Evolutionary conservation across 2,329 filamentous ascomycete species (phyloP).

Genomic region (Aspergillus latus): DNA sequence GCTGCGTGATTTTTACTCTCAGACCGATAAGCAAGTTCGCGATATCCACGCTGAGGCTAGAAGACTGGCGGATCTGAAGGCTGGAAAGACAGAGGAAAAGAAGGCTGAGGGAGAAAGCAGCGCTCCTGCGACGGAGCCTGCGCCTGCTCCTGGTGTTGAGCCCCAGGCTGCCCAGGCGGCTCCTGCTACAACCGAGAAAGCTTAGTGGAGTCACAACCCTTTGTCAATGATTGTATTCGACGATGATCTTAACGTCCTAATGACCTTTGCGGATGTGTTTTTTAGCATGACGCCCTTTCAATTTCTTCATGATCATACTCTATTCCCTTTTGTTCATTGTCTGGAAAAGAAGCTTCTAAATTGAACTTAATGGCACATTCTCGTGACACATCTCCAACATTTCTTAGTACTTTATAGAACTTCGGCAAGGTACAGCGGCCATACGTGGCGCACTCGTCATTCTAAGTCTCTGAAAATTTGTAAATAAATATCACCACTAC

Average conservation of each 20-base stretch:
- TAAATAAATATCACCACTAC: no score
- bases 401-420: no score
- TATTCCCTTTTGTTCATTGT: neutral
- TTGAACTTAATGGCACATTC: neutral
- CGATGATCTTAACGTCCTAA: neutral
- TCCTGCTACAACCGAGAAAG: constrained; percentile 31
- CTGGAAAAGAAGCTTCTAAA: neutral
- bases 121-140: constrained; percentile 11
- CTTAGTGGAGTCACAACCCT: constrained; percentile 17
- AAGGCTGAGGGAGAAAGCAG: constrained; percentile 13
- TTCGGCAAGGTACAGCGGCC: no score
- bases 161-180: constrained; percentile 24
- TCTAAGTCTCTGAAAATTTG: no score
- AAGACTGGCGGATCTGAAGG: constrained; percentile 85
- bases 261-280: constrained; percentile 1
- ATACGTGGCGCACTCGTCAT: no score
- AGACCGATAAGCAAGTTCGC: constrained; percentile 81
- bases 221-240: neutral
- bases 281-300: constrained; percentile 11
- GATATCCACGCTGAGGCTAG: constrained; percentile 92
- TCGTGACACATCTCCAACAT: neutral
- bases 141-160: constrained; percentile 18
- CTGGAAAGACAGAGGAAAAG: constrained; percentile 40
- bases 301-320: neutral
- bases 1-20: constrained; percentile 82